These are phyloP conservation scores for Neonectria ditissima DNA, from an alignment of 2,329 filamentous ascomycete genomes.

Conservation along the genomic window DNA sequence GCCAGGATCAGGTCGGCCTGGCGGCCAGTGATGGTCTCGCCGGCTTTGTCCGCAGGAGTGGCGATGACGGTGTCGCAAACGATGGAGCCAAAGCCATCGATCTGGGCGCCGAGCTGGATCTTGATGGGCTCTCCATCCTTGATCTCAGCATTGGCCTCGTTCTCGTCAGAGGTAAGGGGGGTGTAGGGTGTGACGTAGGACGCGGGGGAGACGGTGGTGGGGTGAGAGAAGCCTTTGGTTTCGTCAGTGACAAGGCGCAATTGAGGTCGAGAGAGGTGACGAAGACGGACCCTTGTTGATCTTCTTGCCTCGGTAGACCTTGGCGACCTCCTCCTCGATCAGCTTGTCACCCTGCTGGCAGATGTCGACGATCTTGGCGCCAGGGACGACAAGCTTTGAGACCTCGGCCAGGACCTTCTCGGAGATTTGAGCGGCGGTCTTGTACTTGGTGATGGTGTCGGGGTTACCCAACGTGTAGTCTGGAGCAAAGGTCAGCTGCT, in stretches of 20 bases:
- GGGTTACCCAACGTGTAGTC: slow-evolving; percentile 93
- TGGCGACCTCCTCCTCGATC: slow-evolving; percentile 90
- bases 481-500: slow-evolving; percentile 51
- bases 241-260: slow-evolving; percentile 32
- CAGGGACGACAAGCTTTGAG: slow-evolving; percentile 77
- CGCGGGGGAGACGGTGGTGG: slow-evolving; percentile 93
- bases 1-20: slow-evolving; percentile 89
- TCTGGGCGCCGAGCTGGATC: slow-evolving; percentile 99
- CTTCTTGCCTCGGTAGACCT: slow-evolving; percentile 99
- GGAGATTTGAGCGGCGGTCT: slow-evolving; percentile 93
- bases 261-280: slow-evolving; percentile 9
- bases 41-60: slow-evolving; percentile 68
- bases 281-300: slow-evolving; percentile 80
- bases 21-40: slow-evolving; percentile 77
- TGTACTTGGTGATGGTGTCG: slow-evolving; percentile 98
- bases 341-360: slow-evolving; percentile 97
- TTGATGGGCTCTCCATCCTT: slow-evolving; percentile 91
- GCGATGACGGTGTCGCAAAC: slow-evolving; percentile 93
- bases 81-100: slow-evolving; percentile 96
- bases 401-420: slow-evolving; percentile 95
- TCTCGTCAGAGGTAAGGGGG: slow-evolving; percentile 85
- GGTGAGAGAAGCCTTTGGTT: slow-evolving; percentile 82
- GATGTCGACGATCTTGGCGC: slow-evolving; percentile 91
- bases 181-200: slow-evolving; percentile 98
- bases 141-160: slow-evolving; percentile 83